These are phyloP conservation scores for Candida albicans DNA, from an alignment of 1,139 yeast genomes.

Conservation along the genomic window DNA sequence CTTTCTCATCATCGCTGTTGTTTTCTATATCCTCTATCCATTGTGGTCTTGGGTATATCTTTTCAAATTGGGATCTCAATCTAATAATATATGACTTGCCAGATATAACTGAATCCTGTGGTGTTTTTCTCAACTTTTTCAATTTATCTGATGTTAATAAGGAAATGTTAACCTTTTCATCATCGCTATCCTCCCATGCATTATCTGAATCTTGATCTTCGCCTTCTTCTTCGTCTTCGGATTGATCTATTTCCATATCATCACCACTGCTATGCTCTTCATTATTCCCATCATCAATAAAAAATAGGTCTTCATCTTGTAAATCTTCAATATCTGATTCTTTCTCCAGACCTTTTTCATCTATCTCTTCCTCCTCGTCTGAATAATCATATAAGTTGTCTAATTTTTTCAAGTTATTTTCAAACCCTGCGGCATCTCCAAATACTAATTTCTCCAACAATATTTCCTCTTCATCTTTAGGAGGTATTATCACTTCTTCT, in stretches of 20 bases:
- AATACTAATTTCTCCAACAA: constrained; percentile 81
- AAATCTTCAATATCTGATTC: constrained; percentile 36
- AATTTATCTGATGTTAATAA: constrained; percentile 59
- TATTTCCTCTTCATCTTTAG: constrained; percentile 82
- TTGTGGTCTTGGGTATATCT: constrained; percentile 81
- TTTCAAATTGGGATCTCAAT: constrained; percentile 80
- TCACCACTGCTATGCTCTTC: constrained; percentile 14
- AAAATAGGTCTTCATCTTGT: constrained; percentile 64
- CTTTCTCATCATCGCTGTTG: constrained; percentile 18
- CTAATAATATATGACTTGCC: constrained; percentile 73
- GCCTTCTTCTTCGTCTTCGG: constrained; percentile 29
- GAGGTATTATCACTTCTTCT: constrained; percentile 46
- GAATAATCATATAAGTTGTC: constrained; percentile 56
- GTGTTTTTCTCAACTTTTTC: constrained; percentile 68
- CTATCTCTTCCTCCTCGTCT: constrained; percentile 31
- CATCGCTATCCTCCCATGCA: constrained; percentile 95
- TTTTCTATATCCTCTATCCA: constrained; percentile 63
- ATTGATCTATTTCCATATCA: constrained; percentile 44
- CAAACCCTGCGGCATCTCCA: constrained; percentile 85
- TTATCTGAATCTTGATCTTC: constrained; percentile 38
- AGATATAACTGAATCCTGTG: constrained; percentile 55
- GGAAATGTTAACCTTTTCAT: constrained; percentile 68
- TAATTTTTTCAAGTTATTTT: constrained; percentile 57
- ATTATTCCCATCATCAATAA: constrained; percentile 56
- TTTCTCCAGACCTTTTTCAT: constrained; percentile 17